These are phyloP conservation scores for Zymoseptoria brevis DNA, from an alignment of 2,329 filamentous ascomycete species.

Conservation along the genomic window DNA sequence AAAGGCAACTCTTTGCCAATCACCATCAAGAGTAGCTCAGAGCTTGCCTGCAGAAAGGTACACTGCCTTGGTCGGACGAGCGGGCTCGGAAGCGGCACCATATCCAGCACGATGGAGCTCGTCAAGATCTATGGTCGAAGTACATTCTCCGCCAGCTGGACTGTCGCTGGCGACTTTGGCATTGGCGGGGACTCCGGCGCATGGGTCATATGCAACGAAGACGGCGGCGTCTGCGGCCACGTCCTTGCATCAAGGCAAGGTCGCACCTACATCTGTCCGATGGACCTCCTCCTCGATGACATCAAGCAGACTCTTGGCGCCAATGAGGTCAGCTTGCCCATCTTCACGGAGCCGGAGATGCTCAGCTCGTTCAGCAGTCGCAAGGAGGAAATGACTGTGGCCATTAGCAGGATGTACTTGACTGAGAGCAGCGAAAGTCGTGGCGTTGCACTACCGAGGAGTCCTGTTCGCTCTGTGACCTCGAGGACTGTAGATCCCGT, in stretches of 20 bases:
- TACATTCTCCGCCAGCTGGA: constrained; percentile 67
- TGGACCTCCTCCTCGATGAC: constrained; percentile 82
- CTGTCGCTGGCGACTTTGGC: constrained; percentile 51
- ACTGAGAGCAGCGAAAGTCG: constrained; percentile 8
- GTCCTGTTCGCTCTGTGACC: constrained; percentile 7
- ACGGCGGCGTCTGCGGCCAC: constrained; percentile 79
- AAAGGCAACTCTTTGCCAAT: constrained; percentile 31
- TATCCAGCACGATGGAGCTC: constrained; percentile 68
- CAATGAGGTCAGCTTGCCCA: constrained; percentile 61
- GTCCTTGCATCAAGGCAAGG: constrained; percentile 69
- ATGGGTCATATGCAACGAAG: constrained; percentile 76
- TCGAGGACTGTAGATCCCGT: constrained; percentile 15
- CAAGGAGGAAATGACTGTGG: constrained; percentile 12
- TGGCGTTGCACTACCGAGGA: constrained; percentile 14
- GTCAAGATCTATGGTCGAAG: constrained; percentile 81
- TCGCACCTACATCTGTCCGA: constrained; percentile 87
- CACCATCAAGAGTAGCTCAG: constrained; percentile 52
- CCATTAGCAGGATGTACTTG: constrained; percentile 16
- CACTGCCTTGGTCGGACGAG: constrained; percentile 85
- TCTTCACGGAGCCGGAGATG: constrained; percentile 35
- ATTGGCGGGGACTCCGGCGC: constrained; percentile 87
- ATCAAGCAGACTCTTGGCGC: constrained; percentile 73
- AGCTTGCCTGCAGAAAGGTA: constrained; percentile 67
- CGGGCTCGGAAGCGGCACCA: constrained; percentile 69
- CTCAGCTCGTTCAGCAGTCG: constrained; percentile 3